Evolutionary conservation across 352 stramenopile species (phyloP), one percentile per base, ranked within the genome.

Genomic region (Pythium pyrilobum): DNA sequence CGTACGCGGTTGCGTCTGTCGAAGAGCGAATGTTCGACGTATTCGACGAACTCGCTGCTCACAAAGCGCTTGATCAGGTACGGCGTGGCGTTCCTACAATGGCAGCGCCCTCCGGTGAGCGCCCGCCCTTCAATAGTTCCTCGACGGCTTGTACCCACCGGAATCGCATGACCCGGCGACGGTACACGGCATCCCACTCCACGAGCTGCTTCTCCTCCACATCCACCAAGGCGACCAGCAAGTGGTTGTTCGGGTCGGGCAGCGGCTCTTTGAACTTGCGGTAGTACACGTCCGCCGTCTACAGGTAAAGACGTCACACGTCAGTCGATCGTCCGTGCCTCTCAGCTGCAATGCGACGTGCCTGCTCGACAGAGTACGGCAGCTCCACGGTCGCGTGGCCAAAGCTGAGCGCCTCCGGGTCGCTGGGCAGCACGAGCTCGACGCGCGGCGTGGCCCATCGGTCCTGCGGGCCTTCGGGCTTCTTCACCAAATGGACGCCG

Each of bases 11-110:
- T 92, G 11, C 71, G 64, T 46, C 77, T 79, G 66, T 92, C 82
- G 12, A 89, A 58, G 13, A 92, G 62, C 23, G 79, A 87, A 47
- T 89, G 72, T 52, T 92, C 82, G 43, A 89, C 54, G 44, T 87
- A 90, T 38, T 90, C 79, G 24, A 92, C 62, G 28, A 74, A 89
- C 12, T 90, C 82, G 32, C 62, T 67, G 44, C 63, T 85, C 5
- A 67, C 80, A 56, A 92, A 92, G 13, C 80, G 75, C 52, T 88
- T 89, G 64, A 92, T 88, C 36, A 90, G 52, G 42, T 79, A 86
- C 29, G 82, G 80, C 27, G 69, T 72, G 21, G 80, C 81, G 50
- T 92, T 92, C 8, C 77, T 88, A 31, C 29, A 34, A 57, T 13
- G 20, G 10, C 23, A 66, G 8, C 31, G 15, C 15, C 8, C 31